phyloP scores from a whole-genome alignment of 169 alveolate genomes.

The Cryptosporidium canis region DNA sequence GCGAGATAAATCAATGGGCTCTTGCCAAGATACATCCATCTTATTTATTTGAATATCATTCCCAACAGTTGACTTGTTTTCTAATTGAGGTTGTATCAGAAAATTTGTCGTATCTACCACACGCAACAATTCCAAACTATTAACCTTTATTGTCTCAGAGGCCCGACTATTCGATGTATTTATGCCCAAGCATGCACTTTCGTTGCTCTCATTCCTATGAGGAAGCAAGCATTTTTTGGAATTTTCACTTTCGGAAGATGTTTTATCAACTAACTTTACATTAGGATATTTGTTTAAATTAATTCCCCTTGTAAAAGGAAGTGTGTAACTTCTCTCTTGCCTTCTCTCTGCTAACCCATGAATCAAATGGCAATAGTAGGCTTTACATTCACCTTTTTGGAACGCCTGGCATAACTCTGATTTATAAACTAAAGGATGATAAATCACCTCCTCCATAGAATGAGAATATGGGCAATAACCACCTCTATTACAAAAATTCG shows the following conservation, averaged over 20 bases:
- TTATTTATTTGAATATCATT: background rate
- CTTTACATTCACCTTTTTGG: conserved; percentile 82
- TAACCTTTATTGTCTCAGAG: background rate
- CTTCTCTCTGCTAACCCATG: conserved; percentile 88
- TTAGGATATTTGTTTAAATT: conserved; percentile 80
- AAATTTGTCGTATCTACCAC: background rate
- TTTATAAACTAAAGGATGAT: conserved; percentile 85
- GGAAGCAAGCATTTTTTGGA: background rate
- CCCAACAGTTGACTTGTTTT: background rate
- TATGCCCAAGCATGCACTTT: background rate
- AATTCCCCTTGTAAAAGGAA: conserved; percentile 80
- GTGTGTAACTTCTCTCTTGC: conserved; percentile 78
- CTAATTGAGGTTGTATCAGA: conserved; percentile 2
- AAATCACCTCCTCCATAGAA: conserved; percentile 83
- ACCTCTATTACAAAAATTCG: conserved; percentile 82
- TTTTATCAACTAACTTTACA: conserved; percentile 82
- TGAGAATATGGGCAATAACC: conserved; percentile 87
- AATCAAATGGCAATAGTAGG: conserved; percentile 84
- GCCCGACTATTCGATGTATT: background rate
- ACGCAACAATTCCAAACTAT: background rate
- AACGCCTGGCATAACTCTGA: conserved; percentile 81
- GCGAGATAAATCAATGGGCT: background rate
- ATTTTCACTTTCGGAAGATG: background rate
- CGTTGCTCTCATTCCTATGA: background rate
- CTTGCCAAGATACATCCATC: background rate